Conservation (phyloP, 139 green algal species). For the Monoraphidium neglectum region DNA sequence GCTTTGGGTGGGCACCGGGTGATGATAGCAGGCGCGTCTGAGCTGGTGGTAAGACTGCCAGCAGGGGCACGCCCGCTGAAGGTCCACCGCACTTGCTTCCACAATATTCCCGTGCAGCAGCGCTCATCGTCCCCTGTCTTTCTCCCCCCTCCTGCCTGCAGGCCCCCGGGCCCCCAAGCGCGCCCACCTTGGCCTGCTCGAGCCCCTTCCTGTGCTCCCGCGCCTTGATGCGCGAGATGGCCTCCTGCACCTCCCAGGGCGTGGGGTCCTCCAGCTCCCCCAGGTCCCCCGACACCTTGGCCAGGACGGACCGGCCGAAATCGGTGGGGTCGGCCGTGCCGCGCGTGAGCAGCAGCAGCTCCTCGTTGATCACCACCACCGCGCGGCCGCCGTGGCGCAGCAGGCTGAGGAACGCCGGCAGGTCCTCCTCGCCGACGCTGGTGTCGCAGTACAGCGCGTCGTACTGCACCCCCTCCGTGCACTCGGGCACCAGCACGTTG, state of each 20-base stretch:
- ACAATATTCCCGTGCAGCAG: not conserved
- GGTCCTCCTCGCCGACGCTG: conserved; percentile 53
- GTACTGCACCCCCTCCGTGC: conserved; percentile 52
- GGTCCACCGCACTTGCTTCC: not conserved
- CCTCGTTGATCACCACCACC: conserved; percentile 61
- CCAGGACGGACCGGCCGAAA: conserved; percentile 40
- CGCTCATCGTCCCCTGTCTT: too few species aligned
- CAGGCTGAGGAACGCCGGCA: conserved; percentile 59
- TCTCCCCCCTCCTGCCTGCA: too few species aligned
- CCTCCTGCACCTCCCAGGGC: conserved; percentile 66
- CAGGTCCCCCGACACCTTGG: conserved; percentile 48
- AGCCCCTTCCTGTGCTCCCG: conserved; percentile 49
- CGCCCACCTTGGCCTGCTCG: conserved; percentile 22
- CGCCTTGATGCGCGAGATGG: conserved; percentile 48
- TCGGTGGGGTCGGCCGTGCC: conserved; percentile 44
- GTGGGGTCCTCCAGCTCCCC: conserved; percentile 65
- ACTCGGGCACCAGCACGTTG: conserved; percentile 68
- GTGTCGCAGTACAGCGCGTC: conserved; percentile 64
- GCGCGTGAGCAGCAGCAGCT: conserved; percentile 55
- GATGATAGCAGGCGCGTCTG: too few species aligned
- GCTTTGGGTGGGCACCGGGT: too few species aligned
- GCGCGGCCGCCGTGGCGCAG: conserved; percentile 53
- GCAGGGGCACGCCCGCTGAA: too few species aligned
- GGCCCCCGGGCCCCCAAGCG: not conserved
- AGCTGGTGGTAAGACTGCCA: too few species aligned